phyloP scores from a whole-genome alignment of 2,329 filamentous ascomycete species.

The Dendrostoma leiphaemia region DNA sequence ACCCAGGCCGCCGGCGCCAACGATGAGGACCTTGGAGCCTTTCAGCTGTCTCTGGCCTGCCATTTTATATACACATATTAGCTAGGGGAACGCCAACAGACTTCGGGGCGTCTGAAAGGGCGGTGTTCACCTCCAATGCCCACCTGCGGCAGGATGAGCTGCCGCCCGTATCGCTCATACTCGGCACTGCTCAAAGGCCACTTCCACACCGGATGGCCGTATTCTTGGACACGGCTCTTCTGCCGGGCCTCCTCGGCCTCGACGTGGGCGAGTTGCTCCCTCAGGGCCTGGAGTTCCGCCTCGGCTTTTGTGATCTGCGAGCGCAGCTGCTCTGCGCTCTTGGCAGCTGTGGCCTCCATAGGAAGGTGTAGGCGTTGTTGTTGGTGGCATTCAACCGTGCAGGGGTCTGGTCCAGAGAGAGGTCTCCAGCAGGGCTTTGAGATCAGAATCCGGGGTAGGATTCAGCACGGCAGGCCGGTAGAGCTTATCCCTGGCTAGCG shows the following conservation, averaged over 20 bases:
- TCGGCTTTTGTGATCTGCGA: conserved; percentile 48
- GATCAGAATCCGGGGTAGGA: too few relatives aligned
- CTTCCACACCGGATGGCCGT: conserved; percentile 32
- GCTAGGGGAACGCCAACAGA: too few relatives aligned
- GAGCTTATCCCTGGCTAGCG: not conserved
- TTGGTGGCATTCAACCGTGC: too few relatives aligned
- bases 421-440: too few relatives aligned
- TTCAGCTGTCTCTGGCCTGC: conserved; percentile 75
- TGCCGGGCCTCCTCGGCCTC: conserved; percentile 27
- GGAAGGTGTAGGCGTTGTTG: too few relatives aligned
- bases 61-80: not conserved
- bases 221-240: not conserved
- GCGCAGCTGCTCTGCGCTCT: conserved; percentile 37
- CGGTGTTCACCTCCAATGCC: conserved; percentile 73
- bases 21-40: conserved; percentile 68
- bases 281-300: conserved; percentile 44
- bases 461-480: too few relatives aligned
- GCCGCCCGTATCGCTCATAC: conserved; percentile 83
- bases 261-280: conserved; percentile 40
- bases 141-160: conserved; percentile 83
- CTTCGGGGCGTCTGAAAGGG: too few relatives aligned
- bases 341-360: conserved; percentile 35
- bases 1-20: conserved; percentile 86
- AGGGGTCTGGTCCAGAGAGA: not conserved
- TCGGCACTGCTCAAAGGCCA: conserved; percentile 74